phyloP scores from a whole-genome alignment of 768 basidiomycete species.

The Pisolithus orientalis region DNA sequence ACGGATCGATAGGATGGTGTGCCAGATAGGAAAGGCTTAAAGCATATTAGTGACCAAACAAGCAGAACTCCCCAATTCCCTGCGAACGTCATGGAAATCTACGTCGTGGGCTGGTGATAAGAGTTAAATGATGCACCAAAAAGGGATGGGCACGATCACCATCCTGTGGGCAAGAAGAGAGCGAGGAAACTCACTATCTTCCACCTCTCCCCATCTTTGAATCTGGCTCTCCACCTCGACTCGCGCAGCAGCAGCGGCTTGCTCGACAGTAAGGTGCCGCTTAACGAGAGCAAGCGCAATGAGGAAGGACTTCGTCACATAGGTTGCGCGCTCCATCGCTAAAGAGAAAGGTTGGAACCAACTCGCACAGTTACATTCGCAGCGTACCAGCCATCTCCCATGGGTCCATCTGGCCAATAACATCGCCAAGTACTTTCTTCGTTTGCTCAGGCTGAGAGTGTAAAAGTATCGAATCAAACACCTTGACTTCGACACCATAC shows the following conservation, averaged over 20 bases:
- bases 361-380: neutral
- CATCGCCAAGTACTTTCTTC: constrained; percentile 46
- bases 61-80: constrained; percentile 77
- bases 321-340: constrained; percentile 91
- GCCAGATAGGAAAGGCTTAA: constrained; percentile 14
- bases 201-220: constrained; percentile 98
- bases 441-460: constrained; percentile 67
- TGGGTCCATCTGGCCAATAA: constrained; percentile 59
- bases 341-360: neutral
- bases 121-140: constrained; percentile 2
- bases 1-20: constrained; percentile 3
- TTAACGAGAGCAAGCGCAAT: constrained; percentile 81
- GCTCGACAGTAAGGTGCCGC: constrained; percentile 69
- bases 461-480: constrained; percentile 67
- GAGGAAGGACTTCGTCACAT: constrained; percentile 86
- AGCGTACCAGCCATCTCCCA: constrained; percentile 87
- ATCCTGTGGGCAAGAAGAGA: neutral
- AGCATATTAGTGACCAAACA: constrained; percentile 43
- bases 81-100: constrained; percentile 88
- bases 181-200: constrained; percentile 73
- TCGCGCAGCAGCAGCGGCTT: constrained; percentile 78
- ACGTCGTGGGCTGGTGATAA: constrained; percentile 85
- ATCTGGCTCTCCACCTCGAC: constrained; percentile 97
- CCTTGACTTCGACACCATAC: constrained; percentile 60
- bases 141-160: neutral